These are phyloP conservation scores for Quercus variabilis DNA, from an alignment of 306 rosid species.

Conservation along the genomic window DNA sequence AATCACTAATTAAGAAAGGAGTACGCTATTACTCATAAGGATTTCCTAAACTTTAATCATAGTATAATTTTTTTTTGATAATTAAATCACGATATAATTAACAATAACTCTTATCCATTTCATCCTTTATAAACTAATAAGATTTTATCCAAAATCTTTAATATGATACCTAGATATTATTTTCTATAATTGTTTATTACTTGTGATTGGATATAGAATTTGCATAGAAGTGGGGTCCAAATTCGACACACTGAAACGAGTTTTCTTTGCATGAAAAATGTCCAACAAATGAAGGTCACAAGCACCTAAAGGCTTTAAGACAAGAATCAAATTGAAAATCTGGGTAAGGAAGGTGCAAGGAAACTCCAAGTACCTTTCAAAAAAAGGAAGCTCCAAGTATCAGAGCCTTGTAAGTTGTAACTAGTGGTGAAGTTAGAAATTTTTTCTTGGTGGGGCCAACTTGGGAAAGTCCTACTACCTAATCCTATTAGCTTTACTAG, in stretches of 20 bases:
- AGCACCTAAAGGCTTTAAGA: not conserved
- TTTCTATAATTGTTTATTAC: not conserved
- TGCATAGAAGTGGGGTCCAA: not conserved
- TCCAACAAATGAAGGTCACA: not conserved
- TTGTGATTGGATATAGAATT: not conserved
- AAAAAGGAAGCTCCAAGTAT: conserved; percentile 9
- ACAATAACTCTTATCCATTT: no score
- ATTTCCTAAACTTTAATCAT: no score
- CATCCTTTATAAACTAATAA: no score
- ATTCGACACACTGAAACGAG: not conserved
- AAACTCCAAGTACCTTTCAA: conserved; percentile 1
- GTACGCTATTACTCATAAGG: no score
- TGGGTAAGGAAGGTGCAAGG: conserved; percentile 3
- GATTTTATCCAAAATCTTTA: not conserved
- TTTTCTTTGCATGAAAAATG: not conserved
- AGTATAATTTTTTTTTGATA: no score
- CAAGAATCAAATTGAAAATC: not conserved
- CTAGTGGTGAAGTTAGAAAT: not conserved
- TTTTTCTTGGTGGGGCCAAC: no score
- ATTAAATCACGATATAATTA: no score
- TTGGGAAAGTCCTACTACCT: no score
- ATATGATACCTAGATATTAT: not conserved
- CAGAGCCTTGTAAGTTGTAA: not conserved
- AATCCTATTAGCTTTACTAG: no score
- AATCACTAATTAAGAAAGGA: no score